Base-by-base conservation (phyloP, 2,329 filamentous ascomycete genomes). In the Phialocephala sp. region DNA sequence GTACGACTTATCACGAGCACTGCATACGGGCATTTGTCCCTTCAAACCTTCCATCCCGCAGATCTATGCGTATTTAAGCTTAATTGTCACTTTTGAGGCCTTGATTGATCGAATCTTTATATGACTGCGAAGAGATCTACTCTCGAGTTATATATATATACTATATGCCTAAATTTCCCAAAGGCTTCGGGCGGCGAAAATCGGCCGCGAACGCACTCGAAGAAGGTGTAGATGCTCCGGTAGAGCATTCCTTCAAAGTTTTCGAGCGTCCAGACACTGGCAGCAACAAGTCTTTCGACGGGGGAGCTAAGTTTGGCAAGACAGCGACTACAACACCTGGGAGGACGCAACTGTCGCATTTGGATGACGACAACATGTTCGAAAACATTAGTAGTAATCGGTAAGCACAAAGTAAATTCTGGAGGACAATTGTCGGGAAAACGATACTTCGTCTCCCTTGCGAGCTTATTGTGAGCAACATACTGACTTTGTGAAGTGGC, bases 111-210 rank as follows among this genome's bases (percentile, higher is more conserved):
- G 24, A 15, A 8, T 35, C 8, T 18, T 32, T 54, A n/a, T 54
- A 54, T 54, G 50, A 32, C 27, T 32, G 18, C 24, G 50, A 32
- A 54, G 50, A 54, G 24, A 54, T 54, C 18, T 14, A 6, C 14
- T 35, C 15, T 54, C 14, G 14, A 32, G 4, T 18, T 35, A 32
- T 12, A 22, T 58, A 67, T 66, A 64, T 47, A 67, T 67, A 69
- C 75, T 73, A 75, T 59, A 77, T 77, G 76, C 75, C 75, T 73
- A 76, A 72, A 69, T 75, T 76, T 67, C 71, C 75, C 37, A 76
- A 72, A 66, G 70, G 62, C 35, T 77, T 77, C 64, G 74, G 72
- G 64, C 73, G 76, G 68, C 75, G 76, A 59, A 77, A 75, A 73
- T 76, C 74, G 62, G 67, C 69, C 68, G 70, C 68, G 39, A 76